Base-by-base conservation (phyloP, 73 alveolate genomes). In the Tetrahymena elliotti region DNA sequence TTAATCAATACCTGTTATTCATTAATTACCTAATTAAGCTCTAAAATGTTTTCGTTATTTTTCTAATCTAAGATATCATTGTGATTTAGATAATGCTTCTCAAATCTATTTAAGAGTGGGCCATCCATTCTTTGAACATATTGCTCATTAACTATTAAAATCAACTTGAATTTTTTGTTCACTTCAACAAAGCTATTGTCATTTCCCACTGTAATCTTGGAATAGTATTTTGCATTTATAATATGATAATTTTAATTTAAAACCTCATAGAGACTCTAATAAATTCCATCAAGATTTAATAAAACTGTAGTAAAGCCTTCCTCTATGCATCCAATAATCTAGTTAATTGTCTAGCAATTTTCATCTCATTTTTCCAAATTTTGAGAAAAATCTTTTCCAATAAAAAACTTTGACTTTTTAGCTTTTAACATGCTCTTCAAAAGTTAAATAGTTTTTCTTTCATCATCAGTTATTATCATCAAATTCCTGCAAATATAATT, bases 181-280 rank as follows among this genome's bases (percentile, higher is more conserved):
- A 95, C 97, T 6, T 83, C 92, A 13, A 47, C 31, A 22, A 83
- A 35, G 47, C 93, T 93, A 34, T 95, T 93, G 27, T 95, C 97
- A 36, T 96, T 31, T 20, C 97, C 97, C 3, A 95, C 34, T 13
- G 97, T 83, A 13, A 95, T 94, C 37, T 93, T 95, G 93, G 96
- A 95, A 93, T 15, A 94, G 38, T 47, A 39, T 24, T 94, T 53
- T 83, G 93, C 95, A 15, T 41, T 38, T 3, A 5, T 3, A 31
- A 11, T 27, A 18, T 68, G 82, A 83, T 95, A 95, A 52, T 82
- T 93, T 52, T 95, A 94, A 39, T 95, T 95, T 18, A 95, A 95
- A 95, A 95, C 93, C n/a, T 95, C 97, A 47, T 95, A 95, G 95
- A 95, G 94, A 27, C 95, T 34, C 40, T 95, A 54, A 83, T 95